phyloP scores from a whole-genome alignment of 2,329 filamentous ascomycete genomes.

The Leptographium wingfieldii region DNA sequence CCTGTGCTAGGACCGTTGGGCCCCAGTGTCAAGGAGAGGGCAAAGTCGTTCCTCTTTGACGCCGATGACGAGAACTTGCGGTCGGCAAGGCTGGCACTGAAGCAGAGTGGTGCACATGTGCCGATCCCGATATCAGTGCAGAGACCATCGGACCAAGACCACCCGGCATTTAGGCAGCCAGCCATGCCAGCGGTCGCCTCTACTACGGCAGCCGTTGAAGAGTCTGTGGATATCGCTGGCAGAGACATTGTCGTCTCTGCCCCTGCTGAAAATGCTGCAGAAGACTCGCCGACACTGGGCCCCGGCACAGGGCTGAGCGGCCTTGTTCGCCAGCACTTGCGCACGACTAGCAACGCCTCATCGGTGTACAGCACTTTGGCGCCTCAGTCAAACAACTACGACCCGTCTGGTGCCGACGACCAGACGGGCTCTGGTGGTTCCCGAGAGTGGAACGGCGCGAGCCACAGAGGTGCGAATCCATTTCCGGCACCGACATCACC shows the following conservation, averaged over 20 bases:
- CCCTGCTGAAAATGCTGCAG: conserved; percentile 16
- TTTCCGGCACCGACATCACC: background rate
- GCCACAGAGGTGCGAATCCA: background rate
- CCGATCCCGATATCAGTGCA: conserved; percentile 23
- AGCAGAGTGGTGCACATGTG: background rate
- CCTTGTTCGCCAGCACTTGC: conserved; percentile 73
- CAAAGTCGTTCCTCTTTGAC: conserved; percentile 27
- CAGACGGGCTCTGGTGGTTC: conserved; percentile 9
- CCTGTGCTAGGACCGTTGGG: background rate
- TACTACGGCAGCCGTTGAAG: background rate
- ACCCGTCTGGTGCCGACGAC: background rate
- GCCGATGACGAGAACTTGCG: conserved; percentile 27
- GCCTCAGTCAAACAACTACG: background rate
- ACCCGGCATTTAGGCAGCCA: conserved; percentile 39
- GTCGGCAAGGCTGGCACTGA: background rate
- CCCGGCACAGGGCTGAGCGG: conserved; percentile 60
- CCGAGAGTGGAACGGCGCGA: conserved; percentile 12
- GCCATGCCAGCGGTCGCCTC: conserved; percentile 29
- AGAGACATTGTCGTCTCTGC: background rate
- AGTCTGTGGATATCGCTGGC: conserved; percentile 1
- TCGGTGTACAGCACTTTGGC: conserved; percentile 50
- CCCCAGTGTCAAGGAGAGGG: background rate
- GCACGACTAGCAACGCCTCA: conserved; percentile 68
- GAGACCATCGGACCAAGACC: conserved; percentile 39
- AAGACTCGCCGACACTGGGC: conserved; percentile 71